A percentile compares a stretch with the other conserved stretches of the same genome.
Evolutionary conservation across 805 yeast species (phyloP).

Genomic region (Torulaspora quercuum): DNA sequence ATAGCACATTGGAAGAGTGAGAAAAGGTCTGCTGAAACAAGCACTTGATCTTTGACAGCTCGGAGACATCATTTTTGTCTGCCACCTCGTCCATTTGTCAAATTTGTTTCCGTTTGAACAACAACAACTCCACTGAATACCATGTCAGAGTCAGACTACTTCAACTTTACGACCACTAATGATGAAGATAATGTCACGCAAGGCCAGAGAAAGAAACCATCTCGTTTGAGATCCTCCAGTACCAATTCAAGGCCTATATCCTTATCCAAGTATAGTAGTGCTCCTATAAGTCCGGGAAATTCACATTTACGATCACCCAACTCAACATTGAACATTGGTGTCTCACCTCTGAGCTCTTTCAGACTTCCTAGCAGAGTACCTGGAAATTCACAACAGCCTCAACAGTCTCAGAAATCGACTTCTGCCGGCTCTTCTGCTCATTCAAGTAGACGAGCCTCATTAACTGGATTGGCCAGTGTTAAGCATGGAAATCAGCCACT

Average conservation of each 20-base stretch:
- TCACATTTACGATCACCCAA: slow-evolving; percentile 14
- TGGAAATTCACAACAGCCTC: slow-evolving; percentile 9
- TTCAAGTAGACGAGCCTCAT: slow-evolving; percentile 23
- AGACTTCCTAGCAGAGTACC: slow-evolving; percentile 14
- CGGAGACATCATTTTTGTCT: too few species aligned
- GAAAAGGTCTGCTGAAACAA: too few species aligned
- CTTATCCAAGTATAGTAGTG: slow-evolving; percentile 8
- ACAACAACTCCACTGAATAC: neutral
- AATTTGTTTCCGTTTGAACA: neutral
- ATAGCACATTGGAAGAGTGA: too few species aligned
- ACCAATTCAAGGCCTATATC: slow-evolving; percentile 13
- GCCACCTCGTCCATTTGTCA: too few species aligned
- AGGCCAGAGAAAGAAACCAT: slow-evolving; percentile 9
- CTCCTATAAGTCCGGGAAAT: slow-evolving; percentile 11
- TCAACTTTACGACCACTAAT: slow-evolving; percentile 9
- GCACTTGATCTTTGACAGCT: too few species aligned
- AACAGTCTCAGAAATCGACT: slow-evolving; percentile 9
- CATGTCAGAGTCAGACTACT: slow-evolving; percentile 18
- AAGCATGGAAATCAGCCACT: slow-evolving; percentile 11
- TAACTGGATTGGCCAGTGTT: slow-evolving; percentile 14
- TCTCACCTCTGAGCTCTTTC: slow-evolving; percentile 13
- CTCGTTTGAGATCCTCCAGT: slow-evolving; percentile 15
- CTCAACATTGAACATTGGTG: slow-evolving; percentile 11
- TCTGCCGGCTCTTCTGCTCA: slow-evolving; percentile 20
- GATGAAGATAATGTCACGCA: slow-evolving; percentile 12